Evolutionary conservation across 495 filamentous ascomycete genomes (phyloP), one percentile per base, ranked within the genome.

Genomic region (Aspergillus conjunctus): DNA sequence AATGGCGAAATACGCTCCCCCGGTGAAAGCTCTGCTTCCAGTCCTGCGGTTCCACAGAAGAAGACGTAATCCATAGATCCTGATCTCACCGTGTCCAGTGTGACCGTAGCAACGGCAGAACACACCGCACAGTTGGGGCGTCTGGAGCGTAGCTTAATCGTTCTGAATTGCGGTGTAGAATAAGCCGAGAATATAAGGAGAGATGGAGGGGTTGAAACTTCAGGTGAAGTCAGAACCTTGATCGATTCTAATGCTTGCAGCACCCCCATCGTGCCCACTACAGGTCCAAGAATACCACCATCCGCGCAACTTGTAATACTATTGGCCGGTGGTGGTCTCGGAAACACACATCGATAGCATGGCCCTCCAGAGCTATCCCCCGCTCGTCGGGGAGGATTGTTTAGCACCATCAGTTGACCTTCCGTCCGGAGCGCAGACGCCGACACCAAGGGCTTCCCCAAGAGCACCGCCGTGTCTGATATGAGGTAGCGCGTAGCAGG

Each of bases 341-440:
- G 90, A 68, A 96, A 98, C 32, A 97, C 85, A 71, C 94, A 98
- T 32, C 94, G 83, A 73, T 98, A 98, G 74, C 94, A 98, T 1
- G 93, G 92, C 0, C 91, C 87, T 30, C 83, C 81, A 11, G 62
- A 62, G 7, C 69, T 65, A 59, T 82, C 74, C 15, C 83, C 83
- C 0, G 76, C 70, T 1, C 78, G 73, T n/a, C 68, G 71, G 14
- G 79, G 77, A 5, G 80, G 79, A 43, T 82, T 73, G 46, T 84
- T 84, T 56, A 98, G 78, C 1, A 96, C 86, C 72, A 94, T 89
- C 2, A 98, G 82, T 74, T 97, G 93, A 21, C 94, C 94, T 50
- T 96, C 92, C 0, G 86, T 92, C 7, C 88, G 84, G 21, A 97
- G 74, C 0, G 94, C 92, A 3, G 92, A 94, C 0, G 93, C 93